These are phyloP conservation scores for Berberis thunbergii DNA, from an alignment of 164 flowering plant genomes.

Conservation along the genomic window DNA sequence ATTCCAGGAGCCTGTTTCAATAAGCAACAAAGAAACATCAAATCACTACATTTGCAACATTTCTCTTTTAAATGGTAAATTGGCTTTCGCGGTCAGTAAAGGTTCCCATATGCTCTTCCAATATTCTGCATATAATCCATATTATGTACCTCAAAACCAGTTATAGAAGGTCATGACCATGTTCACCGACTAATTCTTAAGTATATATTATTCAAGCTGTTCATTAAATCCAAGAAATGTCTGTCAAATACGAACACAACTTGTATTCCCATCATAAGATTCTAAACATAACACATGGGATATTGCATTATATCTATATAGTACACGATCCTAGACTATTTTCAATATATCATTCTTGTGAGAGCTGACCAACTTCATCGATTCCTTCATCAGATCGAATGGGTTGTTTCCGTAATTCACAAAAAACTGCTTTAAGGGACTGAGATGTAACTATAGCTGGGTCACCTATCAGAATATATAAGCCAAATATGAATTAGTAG, in stretches of 20 bases:
- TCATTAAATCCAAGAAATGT: too few species aligned
- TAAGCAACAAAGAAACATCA: conserved; percentile 6
- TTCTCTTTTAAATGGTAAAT: neutral
- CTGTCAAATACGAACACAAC: too few species aligned
- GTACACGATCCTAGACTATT: too few species aligned
- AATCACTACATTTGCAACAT: neutral
- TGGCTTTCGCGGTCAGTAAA: conserved; percentile 40
- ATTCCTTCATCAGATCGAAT: conserved; percentile 47
- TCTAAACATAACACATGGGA: too few species aligned
- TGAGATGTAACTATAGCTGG: conserved; percentile 34
- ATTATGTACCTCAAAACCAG: neutral
- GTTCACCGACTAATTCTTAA: too few species aligned
- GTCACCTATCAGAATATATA: conserved; percentile 34
- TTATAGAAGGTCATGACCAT: neutral
- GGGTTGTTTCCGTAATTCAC: conserved; percentile 51
- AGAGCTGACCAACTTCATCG: conserved; percentile 45
- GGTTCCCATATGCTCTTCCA: conserved; percentile 40
- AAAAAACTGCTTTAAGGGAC: conserved; percentile 37
- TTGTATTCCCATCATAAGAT: too few species aligned
- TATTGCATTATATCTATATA: too few species aligned
- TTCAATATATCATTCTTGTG: neutral
- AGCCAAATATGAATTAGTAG: neutral
- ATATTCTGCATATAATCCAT: conserved; percentile 26
- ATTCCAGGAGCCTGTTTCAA: conserved; percentile 57
- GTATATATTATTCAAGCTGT: too few species aligned